phyloP scores from a whole-genome alignment of 176 grass and related monocot genomes.

The Musa itinerans region DNA sequence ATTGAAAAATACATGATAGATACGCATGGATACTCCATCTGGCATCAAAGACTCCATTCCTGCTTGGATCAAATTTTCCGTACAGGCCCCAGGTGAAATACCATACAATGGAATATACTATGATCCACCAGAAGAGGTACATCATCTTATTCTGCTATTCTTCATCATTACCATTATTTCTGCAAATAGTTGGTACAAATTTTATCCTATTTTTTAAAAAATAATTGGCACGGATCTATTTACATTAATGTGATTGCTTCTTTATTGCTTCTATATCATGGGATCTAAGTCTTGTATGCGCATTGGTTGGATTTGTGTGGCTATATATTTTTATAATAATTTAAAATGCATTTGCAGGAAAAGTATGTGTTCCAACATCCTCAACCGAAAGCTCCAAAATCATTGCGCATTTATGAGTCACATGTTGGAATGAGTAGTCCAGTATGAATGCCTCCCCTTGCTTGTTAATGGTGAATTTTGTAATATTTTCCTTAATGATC shows the following conservation, averaged over 20 bases:
- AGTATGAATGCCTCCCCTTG: slow-evolving; percentile 34
- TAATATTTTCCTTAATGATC: background rate
- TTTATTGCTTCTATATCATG: background rate
- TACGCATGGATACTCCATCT: slow-evolving; percentile 90
- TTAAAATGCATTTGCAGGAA: slow-evolving; percentile 55
- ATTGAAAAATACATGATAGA: slow-evolving; percentile 27
- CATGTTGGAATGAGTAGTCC: slow-evolving; percentile 99
- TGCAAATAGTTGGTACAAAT: too few species aligned
- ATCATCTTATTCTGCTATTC: background rate
- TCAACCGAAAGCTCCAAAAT: slow-evolving; percentile 88
- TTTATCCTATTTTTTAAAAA: background rate
- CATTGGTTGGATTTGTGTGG: background rate
- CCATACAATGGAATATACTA: slow-evolving; percentile 97
- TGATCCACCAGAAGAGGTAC: slow-evolving; percentile 78
- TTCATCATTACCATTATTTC: background rate
- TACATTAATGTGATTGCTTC: background rate
- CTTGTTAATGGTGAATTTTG: background rate
- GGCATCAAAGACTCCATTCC: slow-evolving; percentile 97
- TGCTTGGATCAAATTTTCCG: slow-evolving; percentile 91
- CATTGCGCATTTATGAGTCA: slow-evolving; percentile 86
- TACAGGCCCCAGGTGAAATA: slow-evolving; percentile 72
- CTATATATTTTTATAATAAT: slow-evolving; percentile 1
- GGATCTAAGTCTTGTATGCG: background rate
- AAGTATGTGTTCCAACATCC: slow-evolving; percentile 80
- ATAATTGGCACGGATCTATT: background rate